phyloP scores from a whole-genome alignment of 2,329 filamentous ascomycete species.

The Paecilomyces sp. region DNA sequence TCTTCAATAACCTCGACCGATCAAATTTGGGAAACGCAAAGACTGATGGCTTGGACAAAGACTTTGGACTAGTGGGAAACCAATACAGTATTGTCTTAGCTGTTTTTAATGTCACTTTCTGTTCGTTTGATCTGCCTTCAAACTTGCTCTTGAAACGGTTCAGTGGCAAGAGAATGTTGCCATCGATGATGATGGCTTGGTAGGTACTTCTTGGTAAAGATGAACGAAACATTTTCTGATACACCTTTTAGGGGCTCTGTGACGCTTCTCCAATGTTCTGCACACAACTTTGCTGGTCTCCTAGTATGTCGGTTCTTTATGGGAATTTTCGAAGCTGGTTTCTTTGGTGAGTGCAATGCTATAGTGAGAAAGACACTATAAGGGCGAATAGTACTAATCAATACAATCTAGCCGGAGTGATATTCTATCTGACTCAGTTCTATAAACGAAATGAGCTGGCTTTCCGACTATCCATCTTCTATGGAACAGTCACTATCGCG shows the following conservation, averaged over 20 bases:
- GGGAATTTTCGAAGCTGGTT: background rate
- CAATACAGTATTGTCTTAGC: constrained; percentile 59
- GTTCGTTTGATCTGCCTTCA: constrained; percentile 11
- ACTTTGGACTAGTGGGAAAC: constrained; percentile 47
- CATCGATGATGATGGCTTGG: background rate
- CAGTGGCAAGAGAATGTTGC: constrained; percentile 6
- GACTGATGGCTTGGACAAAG: constrained; percentile 32
- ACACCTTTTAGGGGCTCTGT: background rate
- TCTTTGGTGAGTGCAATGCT: background rate
- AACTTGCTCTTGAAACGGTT: constrained; percentile 9
- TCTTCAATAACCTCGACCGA: constrained; percentile 43
- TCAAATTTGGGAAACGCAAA: constrained; percentile 29
- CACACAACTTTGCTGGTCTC: background rate
- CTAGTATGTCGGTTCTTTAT: background rate
- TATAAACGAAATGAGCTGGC: constrained; percentile 8
- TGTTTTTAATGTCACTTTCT: constrained; percentile 60
- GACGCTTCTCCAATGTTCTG: background rate
- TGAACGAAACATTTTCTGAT: background rate
- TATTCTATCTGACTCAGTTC: constrained; percentile 10
- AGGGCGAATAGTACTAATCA: too few relatives aligned
- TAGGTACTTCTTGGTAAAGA: background rate
- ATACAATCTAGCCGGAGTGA: constrained; percentile 2
- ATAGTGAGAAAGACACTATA: background rate
- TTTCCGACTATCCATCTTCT: constrained; percentile 2
- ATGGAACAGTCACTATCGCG: constrained; percentile 4